A percentile compares a stretch with the other conserved stretches of the same genome.
phyloP scores from a whole-genome alignment of 345 rosid species.

The Syzygium oleosum region DNA sequence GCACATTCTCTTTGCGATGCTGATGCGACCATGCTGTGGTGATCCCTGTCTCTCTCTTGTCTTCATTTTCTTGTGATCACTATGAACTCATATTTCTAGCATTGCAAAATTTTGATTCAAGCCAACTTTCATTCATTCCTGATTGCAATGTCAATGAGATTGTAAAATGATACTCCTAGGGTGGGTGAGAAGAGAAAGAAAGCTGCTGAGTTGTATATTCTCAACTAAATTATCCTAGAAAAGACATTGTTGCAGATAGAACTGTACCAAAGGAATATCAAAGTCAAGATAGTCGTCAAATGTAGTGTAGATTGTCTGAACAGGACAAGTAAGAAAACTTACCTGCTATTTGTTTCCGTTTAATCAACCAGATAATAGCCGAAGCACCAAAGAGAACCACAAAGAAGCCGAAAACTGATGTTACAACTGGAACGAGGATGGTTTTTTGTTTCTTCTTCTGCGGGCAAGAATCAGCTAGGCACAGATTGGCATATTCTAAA shows the following conservation, averaged over 20 bases:
- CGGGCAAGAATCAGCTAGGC: background rate
- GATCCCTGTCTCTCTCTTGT: no score
- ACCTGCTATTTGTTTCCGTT: constrained; percentile 6
- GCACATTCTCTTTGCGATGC: no score
- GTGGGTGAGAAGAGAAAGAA: background rate
- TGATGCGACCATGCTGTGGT: no score
- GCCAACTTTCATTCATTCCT: no score
- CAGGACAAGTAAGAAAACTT: background rate
- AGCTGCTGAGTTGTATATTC: background rate
- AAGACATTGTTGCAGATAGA: background rate
- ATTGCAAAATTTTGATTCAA: no score
- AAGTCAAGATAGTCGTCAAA: background rate
- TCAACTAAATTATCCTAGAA: background rate
- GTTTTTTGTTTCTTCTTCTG: constrained; percentile 20
- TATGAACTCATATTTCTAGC: no score
- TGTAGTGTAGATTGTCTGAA: background rate
- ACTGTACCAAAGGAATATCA: background rate
- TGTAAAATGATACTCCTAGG: no score
- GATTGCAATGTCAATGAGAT: no score
- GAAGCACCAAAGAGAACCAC: constrained; percentile 11
- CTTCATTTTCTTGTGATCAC: no score
- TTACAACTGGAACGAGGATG: constrained; percentile 21
- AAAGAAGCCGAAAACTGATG: constrained; percentile 11
- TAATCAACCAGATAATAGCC: constrained; percentile 8
- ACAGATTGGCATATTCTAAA: constrained; percentile 24